These are phyloP conservation scores for Zymoseptoria tritici DNA, from an alignment of 2,329 filamentous ascomycete species.

Conservation along the genomic window DNA sequence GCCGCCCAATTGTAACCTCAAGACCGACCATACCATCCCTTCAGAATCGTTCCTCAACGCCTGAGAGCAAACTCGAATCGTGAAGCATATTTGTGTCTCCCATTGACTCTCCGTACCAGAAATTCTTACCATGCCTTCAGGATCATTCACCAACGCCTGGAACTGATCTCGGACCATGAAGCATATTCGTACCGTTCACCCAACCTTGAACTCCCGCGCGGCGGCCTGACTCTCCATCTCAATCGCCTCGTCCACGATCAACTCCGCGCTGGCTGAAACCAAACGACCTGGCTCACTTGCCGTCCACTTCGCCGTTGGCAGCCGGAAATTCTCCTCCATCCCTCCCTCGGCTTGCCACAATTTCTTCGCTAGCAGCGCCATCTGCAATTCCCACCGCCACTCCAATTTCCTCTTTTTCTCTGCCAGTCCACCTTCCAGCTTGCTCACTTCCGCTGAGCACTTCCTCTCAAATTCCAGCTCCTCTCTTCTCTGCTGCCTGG, in stretches of 20 bases:
- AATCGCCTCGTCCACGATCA: background rate
- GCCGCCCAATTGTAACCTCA: background rate
- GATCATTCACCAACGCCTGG: too few species aligned
- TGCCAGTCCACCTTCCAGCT: slow-evolving; percentile 23
- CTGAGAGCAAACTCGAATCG: too few species aligned
- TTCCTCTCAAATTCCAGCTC: slow-evolving; percentile 28
- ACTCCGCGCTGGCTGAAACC: background rate
- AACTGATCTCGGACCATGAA: too few species aligned
- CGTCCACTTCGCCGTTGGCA: slow-evolving; percentile 14
- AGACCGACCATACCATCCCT: too few species aligned
- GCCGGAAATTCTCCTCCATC: slow-evolving; percentile 1
- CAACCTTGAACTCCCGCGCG: background rate
- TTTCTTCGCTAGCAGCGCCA: slow-evolving; percentile 33
- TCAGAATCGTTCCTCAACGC: too few species aligned
- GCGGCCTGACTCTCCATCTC: background rate
- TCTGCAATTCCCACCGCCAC: slow-evolving; percentile 34
- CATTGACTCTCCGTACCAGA: too few species aligned
- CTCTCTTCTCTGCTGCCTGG: slow-evolving; percentile 28
- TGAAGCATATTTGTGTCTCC: too few species aligned
- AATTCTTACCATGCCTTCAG: too few species aligned
- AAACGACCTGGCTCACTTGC: background rate
- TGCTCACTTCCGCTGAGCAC: slow-evolving; percentile 15
- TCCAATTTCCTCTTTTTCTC: slow-evolving; percentile 27
- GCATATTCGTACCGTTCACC: background rate
- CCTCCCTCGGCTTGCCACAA: slow-evolving; percentile 11